Evolutionary conservation across 805 yeast genomes (phyloP), one percentile per base, ranked within the genome.

Genomic region (Candida sphagnicola): DNA sequence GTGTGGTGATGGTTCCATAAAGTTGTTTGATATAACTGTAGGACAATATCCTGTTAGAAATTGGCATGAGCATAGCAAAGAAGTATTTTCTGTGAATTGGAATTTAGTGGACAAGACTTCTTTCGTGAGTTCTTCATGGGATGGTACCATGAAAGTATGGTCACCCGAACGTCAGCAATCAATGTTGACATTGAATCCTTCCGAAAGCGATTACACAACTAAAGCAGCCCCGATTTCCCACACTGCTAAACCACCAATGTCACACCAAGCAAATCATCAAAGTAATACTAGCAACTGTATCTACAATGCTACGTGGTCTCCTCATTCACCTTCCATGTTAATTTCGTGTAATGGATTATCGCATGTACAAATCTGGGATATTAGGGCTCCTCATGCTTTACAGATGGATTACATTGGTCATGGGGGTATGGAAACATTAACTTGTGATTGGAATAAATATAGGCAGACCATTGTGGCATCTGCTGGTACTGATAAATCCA

Each of bases 371-470:
- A 46, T 90, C 0, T 91, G 95, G 87, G 99, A 91, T 54, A 69
- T 79, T 11, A 70, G 99, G 45, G 61, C 79, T 0, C 78, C 88
- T 1, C 63, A 68, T n/a, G 80, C 84, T 2, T 62, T 80, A 8
- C 75, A 74, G 45, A 54, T 75, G 31, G 84, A 79, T 46, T 79
- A 75, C 45, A 62, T 81, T 23, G 85, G 89, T 1, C 96, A 87
- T 53, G 75, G 80, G 13, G 95, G 95, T 1, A 70, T 86, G 35
- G 98, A 91, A 56, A 71, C 85, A 6, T 68, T 93, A 34, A 67
- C 84, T 2, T 76, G 89, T 43, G 98, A 91, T 66, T 90, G 89
- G 82, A 93, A 91, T 62, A 90, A 90, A 57, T 91, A 93, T 59
- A 73, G 87, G 51, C 74, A 88, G 1, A 74, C 82, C 2, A 75